These are phyloP conservation scores for Arxiozyma bovina DNA, from an alignment of 1,139 yeast genomes.

Conservation along the genomic window DNA sequence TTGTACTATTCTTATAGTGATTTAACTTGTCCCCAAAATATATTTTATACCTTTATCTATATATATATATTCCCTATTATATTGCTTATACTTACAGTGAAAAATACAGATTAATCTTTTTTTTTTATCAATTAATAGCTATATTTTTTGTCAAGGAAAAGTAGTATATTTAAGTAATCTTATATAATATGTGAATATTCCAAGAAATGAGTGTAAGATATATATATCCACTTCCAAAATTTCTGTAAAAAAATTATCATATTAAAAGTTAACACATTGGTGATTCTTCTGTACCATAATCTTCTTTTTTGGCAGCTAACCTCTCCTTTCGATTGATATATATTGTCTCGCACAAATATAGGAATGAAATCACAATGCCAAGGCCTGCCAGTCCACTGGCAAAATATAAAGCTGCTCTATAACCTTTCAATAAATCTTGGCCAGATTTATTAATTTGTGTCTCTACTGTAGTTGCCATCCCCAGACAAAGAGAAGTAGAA, in stretches of 20 bases:
- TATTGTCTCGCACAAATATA: slow-evolving; percentile 11
- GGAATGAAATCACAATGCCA: slow-evolving; percentile 10
- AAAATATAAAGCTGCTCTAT: slow-evolving; percentile 39
- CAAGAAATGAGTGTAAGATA: too few relatives aligned
- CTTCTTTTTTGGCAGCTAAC: neutral
- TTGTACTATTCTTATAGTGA: too few relatives aligned
- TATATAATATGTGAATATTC: too few relatives aligned
- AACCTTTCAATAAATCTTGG: slow-evolving; percentile 30
- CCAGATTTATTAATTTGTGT: slow-evolving; percentile 30
- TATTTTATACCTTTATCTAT: neutral
- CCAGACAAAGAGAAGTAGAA: slow-evolving; percentile 45
- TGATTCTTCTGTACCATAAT: neutral
- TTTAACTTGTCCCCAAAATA: neutral
- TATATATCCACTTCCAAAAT: too few relatives aligned
- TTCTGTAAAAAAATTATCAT: neutral
- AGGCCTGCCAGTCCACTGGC: slow-evolving; percentile 28
- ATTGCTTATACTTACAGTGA: too few relatives aligned
- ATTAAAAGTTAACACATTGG: neutral
- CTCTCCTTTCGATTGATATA: slow-evolving; percentile 9
- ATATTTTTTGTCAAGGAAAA: too few relatives aligned
- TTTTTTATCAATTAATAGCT: too few relatives aligned
- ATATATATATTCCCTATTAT: too few relatives aligned
- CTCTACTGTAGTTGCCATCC: slow-evolving; percentile 45
- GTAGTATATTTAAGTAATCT: too few relatives aligned
- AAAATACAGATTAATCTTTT: too few relatives aligned